Conservation (phyloP, 345 rosid genomes). For the Citrus medica region DNA sequence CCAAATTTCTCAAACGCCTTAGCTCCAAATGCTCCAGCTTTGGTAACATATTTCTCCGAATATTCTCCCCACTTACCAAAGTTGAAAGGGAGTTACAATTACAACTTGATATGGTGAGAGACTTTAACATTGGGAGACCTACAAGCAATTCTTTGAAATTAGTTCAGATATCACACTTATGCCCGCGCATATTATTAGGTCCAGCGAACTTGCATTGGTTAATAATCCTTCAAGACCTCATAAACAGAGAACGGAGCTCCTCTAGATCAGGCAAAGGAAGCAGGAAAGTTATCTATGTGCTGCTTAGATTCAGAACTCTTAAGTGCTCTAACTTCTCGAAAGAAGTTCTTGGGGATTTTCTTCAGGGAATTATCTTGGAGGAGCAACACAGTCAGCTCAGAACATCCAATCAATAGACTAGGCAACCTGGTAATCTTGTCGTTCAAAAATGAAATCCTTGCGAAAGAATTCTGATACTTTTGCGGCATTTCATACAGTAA, state of each 20-base stretch:
- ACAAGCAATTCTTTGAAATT: conserved; percentile 4
- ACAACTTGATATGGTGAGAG: conserved; percentile 23
- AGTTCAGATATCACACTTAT: conserved; percentile 22
- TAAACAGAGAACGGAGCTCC: conserved; percentile 23
- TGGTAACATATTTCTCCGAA: conserved; percentile 18
- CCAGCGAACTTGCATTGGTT: conserved; percentile 32
- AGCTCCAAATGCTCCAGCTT: conserved; percentile 27
- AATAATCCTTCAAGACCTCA: conserved; percentile 24
- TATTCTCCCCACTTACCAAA: conserved; percentile 24
- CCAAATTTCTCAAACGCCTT: conserved; percentile 16
- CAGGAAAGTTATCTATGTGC: conserved; percentile 13
- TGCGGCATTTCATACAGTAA: background rate
- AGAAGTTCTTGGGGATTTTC: conserved; percentile 25
- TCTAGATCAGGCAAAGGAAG: conserved; percentile 17
- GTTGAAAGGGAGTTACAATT: conserved; percentile 27
- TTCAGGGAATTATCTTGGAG: conserved; percentile 33
- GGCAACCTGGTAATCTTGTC: conserved; percentile 18
- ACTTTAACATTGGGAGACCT: conserved; percentile 21
- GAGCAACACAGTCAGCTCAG: conserved; percentile 21
- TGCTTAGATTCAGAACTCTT: conserved; percentile 30
- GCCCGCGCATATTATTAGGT: conserved; percentile 29
- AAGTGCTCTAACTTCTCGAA: conserved; percentile 21
- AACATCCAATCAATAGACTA: conserved; percentile 4
- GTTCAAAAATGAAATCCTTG: conserved; percentile 23
- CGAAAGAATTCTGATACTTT: conserved; percentile 8